Evolutionary conservation across 179 eudicot genomes (phyloP).

Genomic region (Heliamphora ciliata): DNA sequence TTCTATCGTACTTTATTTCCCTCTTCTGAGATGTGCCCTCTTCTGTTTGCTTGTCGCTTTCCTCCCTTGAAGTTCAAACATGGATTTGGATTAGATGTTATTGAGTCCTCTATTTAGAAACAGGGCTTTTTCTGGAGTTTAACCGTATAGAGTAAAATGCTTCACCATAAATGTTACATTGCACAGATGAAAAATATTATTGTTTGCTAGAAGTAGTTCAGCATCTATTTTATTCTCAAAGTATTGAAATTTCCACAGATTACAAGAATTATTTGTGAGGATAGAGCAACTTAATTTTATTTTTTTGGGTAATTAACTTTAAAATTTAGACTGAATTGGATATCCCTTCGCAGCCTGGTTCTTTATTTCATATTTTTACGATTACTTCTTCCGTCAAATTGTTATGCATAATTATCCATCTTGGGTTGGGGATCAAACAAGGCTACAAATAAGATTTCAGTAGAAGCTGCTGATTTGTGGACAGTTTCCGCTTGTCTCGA

Average conservation of each 20-base stretch:
- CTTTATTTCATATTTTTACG: not conserved
- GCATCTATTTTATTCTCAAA: not conserved
- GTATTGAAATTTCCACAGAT: not conserved
- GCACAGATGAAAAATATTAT: not conserved
- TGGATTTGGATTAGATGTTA: not conserved
- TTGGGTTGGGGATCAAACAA: not conserved
- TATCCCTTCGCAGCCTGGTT: not conserved
- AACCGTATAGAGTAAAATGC: not conserved
- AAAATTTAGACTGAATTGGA: not conserved
- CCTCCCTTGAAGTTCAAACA: not conserved
- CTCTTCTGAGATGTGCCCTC: too few species aligned
- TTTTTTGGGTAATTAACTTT: too few species aligned
- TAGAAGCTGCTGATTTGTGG: not conserved
- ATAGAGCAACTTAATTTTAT: not conserved
- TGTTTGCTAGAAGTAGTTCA: not conserved
- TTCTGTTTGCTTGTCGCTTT: too few species aligned
- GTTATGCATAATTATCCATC: not conserved
- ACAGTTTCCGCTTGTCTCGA: not conserved
- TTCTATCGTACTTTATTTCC: too few species aligned
- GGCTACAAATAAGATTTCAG: slow-evolving; percentile 6
- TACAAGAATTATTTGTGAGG: not conserved
- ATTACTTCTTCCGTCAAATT: not conserved
- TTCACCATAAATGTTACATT: not conserved
- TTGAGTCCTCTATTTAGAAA: not conserved
- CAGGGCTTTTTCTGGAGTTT: not conserved